These are phyloP conservation scores for Candida dubliniensis DNA, from an alignment of 1,139 yeast genomes.

Conservation along the genomic window DNA sequence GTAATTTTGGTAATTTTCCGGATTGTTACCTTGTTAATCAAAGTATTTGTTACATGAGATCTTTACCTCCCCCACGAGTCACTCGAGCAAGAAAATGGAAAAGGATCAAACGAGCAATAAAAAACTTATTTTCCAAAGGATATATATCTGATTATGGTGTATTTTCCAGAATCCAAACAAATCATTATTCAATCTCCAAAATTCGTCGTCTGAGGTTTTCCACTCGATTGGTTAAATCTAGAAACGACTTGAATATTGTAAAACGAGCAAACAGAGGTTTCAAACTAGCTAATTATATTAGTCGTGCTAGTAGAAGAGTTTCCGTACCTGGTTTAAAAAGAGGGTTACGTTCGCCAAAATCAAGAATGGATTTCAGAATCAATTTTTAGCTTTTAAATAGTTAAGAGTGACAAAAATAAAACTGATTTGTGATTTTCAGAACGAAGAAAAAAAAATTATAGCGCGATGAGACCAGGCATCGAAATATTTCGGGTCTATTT, in stretches of 20 bases:
- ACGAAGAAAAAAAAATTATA: neutral
- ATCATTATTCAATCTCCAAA: constrained; percentile 23
- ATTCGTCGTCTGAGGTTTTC: constrained; percentile 26
- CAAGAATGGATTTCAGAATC: constrained; percentile 13
- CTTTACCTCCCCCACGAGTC: constrained; percentile 46
- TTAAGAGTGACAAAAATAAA: neutral
- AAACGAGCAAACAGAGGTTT: constrained; percentile 26
- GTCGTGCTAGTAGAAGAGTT: constrained; percentile 24
- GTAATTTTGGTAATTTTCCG: constrained; percentile 1
- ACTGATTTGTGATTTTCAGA: neutral
- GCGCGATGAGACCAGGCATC: constrained; percentile 5
- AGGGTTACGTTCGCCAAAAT: constrained; percentile 6
- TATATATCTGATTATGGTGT: constrained; percentile 32
- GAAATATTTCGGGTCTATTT: neutral
- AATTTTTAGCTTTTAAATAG: constrained; percentile 8
- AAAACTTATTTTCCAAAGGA: constrained; percentile 29
- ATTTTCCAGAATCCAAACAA: constrained; percentile 15
- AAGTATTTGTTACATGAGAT: constrained; percentile 27
- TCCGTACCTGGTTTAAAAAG: constrained; percentile 22
- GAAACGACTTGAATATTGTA: constrained; percentile 7
- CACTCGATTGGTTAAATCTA: constrained; percentile 20
- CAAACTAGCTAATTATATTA: constrained; percentile 25
- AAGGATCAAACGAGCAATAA: constrained; percentile 33
- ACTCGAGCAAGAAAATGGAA: constrained; percentile 40
- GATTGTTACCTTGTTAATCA: neutral